These are phyloP conservation scores for Euclidium syriacum DNA, from an alignment of 345 rosid genomes.

Conservation along the genomic window DNA sequence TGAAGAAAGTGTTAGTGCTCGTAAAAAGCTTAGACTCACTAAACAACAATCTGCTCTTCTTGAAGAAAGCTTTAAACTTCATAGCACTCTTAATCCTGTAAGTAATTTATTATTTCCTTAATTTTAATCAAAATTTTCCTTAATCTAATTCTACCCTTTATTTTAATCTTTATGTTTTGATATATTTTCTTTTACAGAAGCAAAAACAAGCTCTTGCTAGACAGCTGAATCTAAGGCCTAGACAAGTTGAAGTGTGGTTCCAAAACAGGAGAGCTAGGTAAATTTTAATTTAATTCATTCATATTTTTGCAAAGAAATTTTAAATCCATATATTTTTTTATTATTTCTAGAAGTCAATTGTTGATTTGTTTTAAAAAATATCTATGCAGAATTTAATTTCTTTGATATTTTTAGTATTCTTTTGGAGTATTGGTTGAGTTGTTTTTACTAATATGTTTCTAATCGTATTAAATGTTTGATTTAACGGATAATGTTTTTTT, in stretches of 20 bases:
- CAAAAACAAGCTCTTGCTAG: slow-evolving; percentile 89
- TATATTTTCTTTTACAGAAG: no score
- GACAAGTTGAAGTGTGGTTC: slow-evolving; percentile 99
- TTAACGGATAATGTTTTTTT: no score
- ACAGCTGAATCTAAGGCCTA: slow-evolving; percentile 80
- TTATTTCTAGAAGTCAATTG: no score
- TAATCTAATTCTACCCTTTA: no score
- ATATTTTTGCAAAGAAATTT: background rate
- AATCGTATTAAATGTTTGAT: no score
- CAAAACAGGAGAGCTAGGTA: slow-evolving; percentile 99
- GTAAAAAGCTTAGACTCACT: slow-evolving; percentile 90
- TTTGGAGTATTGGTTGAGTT: no score
- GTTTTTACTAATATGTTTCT: no score
- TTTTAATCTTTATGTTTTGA: no score
- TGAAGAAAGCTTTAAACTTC: slow-evolving; percentile 93
- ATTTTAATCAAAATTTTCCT: background rate
- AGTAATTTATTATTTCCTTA: slow-evolving; percentile 2
- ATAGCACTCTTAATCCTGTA: slow-evolving; percentile 94
- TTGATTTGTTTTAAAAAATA: no score
- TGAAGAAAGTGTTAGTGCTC: slow-evolving; percentile 52
- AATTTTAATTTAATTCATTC: background rate
- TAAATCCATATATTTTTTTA: background rate
- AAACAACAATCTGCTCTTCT: slow-evolving; percentile 90
- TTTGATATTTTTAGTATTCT: no score
- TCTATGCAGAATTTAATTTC: no score